A percentile compares a stretch with the other conserved stretches of the same genome.
Evolutionary conservation across 1,284 basidiomycete species (phyloP).

Genomic region (Irpex lacteus): DNA sequence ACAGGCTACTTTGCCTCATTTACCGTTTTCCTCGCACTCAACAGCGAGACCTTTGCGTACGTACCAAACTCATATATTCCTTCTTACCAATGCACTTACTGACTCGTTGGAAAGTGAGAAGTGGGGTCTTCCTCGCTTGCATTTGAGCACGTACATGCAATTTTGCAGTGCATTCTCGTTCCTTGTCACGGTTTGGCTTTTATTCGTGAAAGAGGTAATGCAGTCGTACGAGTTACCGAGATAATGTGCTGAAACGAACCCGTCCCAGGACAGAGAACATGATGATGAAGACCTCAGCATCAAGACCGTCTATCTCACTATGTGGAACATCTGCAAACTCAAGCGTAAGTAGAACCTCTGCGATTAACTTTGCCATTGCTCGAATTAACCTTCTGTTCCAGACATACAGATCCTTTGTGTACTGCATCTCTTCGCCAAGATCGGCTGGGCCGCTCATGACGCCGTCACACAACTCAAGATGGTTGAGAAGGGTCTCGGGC

Average conservation of each 20-base stretch:
- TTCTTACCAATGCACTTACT: constrained; percentile 7
- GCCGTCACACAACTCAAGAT: constrained; percentile 92
- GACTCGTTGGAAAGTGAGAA: constrained; percentile 45
- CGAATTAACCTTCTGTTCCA: constrained; percentile 29
- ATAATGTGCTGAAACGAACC: not conserved
- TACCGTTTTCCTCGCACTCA: constrained; percentile 97
- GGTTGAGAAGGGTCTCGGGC: constrained; percentile 93
- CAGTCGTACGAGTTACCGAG: constrained; percentile 11
- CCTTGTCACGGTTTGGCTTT: constrained; percentile 83
- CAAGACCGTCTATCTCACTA: constrained; percentile 87
- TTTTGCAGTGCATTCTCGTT: constrained; percentile 87
- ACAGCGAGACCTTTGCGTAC: constrained; percentile 89
- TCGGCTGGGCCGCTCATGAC: constrained; percentile 96
- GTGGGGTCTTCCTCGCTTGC: constrained; percentile 86
- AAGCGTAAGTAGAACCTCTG: constrained; percentile 60
- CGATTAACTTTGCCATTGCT: not conserved
- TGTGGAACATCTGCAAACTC: constrained; percentile 92
- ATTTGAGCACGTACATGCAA: constrained; percentile 79
- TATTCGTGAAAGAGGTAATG: constrained; percentile 86
- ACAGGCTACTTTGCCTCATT: constrained; percentile 96
- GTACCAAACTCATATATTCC: constrained; percentile 25
- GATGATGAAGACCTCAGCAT: constrained; percentile 87
- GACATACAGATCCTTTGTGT: constrained; percentile 90
- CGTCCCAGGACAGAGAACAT: constrained; percentile 68
- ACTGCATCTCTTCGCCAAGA: constrained; percentile 90